Evolutionary conservation across 2,329 filamentous ascomycete species (phyloP).

Genomic region (Madurella mycetomatis): DNA sequence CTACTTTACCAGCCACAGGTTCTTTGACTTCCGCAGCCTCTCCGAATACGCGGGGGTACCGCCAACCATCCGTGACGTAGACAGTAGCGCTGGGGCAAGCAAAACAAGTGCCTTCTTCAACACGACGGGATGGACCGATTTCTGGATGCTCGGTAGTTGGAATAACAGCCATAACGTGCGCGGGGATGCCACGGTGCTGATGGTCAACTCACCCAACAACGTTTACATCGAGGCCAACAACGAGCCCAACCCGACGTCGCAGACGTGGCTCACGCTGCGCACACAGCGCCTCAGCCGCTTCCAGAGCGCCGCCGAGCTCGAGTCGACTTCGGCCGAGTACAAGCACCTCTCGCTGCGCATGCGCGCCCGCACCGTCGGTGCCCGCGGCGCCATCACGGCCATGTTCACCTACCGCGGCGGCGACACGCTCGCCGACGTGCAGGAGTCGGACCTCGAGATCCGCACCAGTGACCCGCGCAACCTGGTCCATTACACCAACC

Average conservation of each 20-base stretch:
- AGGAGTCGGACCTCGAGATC: conserved; percentile 52
- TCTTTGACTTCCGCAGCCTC: conserved; percentile 48
- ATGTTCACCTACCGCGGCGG: conserved; percentile 49
- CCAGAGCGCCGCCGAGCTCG: conserved; percentile 47
- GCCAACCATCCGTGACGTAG: conserved; percentile 27
- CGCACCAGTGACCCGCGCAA: conserved; percentile 43
- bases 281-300: conserved; percentile 41
- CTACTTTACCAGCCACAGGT: conserved; percentile 44
- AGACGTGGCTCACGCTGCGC: conserved; percentile 46
- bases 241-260: conserved; percentile 32
- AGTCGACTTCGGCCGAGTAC: conserved; percentile 35
- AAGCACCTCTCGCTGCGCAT: conserved; percentile 45
- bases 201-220: conserved; percentile 42
- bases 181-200: conserved; percentile 31
- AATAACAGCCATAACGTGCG: conserved; percentile 32
- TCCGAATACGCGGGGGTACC: conserved; percentile 37
- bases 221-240: conserved; percentile 43
- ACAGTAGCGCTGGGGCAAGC: conserved; percentile 28
- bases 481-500: conserved; percentile 55
- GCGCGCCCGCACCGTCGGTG: conserved; percentile 46
- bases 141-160: conserved; percentile 40
- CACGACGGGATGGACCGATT: conserved; percentile 32
- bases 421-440: conserved; percentile 36
- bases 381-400: conserved; percentile 46
- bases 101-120: conserved; percentile 39